Evolutionary conservation across 768 basidiomycete species (phyloP).

Genomic region (Hypsizygus marmoreus): DNA sequence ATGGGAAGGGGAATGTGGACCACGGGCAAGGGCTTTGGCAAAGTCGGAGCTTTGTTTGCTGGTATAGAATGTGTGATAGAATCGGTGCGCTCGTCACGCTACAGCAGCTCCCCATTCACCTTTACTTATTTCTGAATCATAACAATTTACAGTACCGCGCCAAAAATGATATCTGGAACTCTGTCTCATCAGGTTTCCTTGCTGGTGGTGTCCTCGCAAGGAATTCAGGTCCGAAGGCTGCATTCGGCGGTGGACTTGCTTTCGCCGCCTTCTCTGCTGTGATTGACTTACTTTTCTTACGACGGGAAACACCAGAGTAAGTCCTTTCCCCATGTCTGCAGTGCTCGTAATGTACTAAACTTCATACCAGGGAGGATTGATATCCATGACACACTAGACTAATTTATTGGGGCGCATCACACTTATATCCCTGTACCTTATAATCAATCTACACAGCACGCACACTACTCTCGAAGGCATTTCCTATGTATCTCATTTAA

Average conservation of each 20-base stretch:
- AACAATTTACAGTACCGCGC: conserved; percentile 88
- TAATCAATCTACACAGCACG: conserved; percentile 10
- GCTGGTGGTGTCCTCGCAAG: conserved; percentile 88
- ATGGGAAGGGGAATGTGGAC: conserved; percentile 94
- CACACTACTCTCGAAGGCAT: background rate
- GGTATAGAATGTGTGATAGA: conserved; percentile 96
- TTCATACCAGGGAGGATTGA: conserved; percentile 53
- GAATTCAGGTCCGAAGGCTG: conserved; percentile 84
- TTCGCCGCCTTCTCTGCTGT: conserved; percentile 93
- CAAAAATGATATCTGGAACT: conserved; percentile 93
- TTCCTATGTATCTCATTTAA: too few relatives aligned
- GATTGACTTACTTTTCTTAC: conserved; percentile 79
- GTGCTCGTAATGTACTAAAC: background rate
- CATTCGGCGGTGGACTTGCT: conserved; percentile 83
- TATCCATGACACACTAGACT: conserved; percentile 34
- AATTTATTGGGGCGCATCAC: conserved; percentile 17
- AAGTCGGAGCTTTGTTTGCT: conserved; percentile 93
- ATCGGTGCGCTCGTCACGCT: conserved; percentile 59
- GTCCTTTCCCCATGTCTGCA: conserved; percentile 26
- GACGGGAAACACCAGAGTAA: conserved; percentile 80
- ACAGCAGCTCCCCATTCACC: background rate
- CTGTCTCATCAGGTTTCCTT: conserved; percentile 83
- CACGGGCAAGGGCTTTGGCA: conserved; percentile 89
- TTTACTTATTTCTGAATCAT: background rate
- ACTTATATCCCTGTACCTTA: conserved; percentile 23